These are phyloP conservation scores for Pichia cephalocereana DNA, from an alignment of 805 yeast genomes.

Conservation along the genomic window DNA sequence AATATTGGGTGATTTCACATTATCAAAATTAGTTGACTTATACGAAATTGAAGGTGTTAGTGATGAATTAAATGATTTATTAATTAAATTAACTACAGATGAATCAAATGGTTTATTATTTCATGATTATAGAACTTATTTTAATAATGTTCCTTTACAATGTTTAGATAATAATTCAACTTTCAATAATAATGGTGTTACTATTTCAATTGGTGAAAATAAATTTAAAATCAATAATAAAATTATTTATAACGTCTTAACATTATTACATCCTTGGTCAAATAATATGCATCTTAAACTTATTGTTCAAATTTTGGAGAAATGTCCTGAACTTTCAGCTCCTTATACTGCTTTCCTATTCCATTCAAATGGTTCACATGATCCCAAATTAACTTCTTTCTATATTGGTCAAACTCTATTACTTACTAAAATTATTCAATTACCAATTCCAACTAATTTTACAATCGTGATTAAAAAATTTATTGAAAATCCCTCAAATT, in stretches of 20 bases:
- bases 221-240: conserved; percentile 59
- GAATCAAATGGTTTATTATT: conserved; percentile 37
- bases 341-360: conserved; percentile 55
- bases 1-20: conserved; percentile 68
- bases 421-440: conserved; percentile 46
- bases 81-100: conserved; percentile 42
- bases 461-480: conserved; percentile 7
- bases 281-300: conserved; percentile 53
- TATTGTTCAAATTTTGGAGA: conserved; percentile 38
- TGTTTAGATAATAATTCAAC: conserved; percentile 7
- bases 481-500: conserved; percentile 3
- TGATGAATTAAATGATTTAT: conserved; percentile 34
- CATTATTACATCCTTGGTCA: conserved; percentile 74
- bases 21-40: conserved; percentile 48
- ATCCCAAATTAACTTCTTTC: conserved; percentile 70
- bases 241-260: conserved; percentile 51
- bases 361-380: conserved; percentile 58
- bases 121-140: conserved; percentile 45
- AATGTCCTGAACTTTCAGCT: conserved; percentile 62
- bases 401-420: conserved; percentile 72
- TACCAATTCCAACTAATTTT: conserved; percentile 42
- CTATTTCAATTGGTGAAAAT: conserved; percentile 38
- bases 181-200: conserved; percentile 28
- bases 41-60: conserved; percentile 29
- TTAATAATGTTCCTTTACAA: conserved; percentile 15